phyloP scores from a whole-genome alignment of 1,284 basidiomycete genomes.

The Vanrija humicola region DNA sequence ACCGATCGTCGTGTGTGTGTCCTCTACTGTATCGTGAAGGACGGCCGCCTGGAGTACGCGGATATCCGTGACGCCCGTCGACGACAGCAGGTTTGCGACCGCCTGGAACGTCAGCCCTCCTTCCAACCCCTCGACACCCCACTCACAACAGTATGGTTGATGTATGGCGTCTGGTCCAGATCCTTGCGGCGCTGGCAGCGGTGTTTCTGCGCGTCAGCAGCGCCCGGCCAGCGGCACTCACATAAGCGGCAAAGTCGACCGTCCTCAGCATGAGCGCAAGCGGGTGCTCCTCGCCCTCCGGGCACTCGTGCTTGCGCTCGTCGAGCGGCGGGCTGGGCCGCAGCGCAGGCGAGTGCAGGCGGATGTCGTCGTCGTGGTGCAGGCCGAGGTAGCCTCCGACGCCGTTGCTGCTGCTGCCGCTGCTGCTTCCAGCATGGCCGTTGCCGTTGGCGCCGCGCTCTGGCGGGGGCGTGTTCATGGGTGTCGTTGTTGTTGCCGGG shows the following conservation, averaged over 20 bases:
- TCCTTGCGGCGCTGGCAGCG: constrained; percentile 48
- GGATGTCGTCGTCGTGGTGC: constrained; percentile 1
- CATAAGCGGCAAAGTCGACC: constrained; percentile 46
- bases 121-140: background rate
- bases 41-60: constrained; percentile 47
- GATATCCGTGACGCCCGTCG: constrained; percentile 43
- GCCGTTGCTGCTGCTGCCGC: background rate
- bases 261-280: constrained; percentile 35
- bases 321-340: background rate
- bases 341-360: background rate
- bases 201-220: constrained; percentile 38
- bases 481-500: too few species aligned
- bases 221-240: constrained; percentile 18
- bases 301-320: constrained; percentile 5
- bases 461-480: constrained; percentile 18
- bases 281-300: constrained; percentile 12
- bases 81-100: constrained; percentile 44
- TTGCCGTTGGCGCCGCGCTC: constrained; percentile 23
- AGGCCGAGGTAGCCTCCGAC: background rate
- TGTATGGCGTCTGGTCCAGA: constrained; percentile 47
- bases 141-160: constrained; percentile 46
- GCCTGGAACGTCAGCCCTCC: constrained; percentile 21
- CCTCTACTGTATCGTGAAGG: constrained; percentile 51
- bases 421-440: too few species aligned
- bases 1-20: constrained; percentile 46